Evolutionary conservation across 169 alveolate genomes (phyloP).

Genomic region (Plasmodium knowlesi): DNA sequence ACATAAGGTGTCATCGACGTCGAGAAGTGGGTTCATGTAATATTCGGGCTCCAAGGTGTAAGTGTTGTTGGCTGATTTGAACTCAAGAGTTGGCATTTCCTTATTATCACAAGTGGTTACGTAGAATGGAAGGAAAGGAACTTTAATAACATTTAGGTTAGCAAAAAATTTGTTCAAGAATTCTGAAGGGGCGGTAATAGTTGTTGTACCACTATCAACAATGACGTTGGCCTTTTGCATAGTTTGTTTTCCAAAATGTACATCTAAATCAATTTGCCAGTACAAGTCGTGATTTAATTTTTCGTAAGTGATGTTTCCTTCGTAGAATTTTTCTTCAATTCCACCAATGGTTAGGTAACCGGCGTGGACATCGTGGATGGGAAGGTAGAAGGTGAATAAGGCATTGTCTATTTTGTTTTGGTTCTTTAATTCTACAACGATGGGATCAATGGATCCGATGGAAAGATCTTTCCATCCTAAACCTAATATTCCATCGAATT

Average conservation of each 20-base stretch:
- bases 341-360: slow-evolving; percentile 74
- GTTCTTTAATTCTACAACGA: slow-evolving; percentile 55
- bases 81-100: slow-evolving; percentile 29
- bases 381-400: slow-evolving; percentile 53
- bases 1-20: slow-evolving; percentile 16
- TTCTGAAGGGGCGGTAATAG: slow-evolving; percentile 47
- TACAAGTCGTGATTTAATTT: slow-evolving; percentile 56
- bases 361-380: slow-evolving; percentile 5
- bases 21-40: slow-evolving; percentile 21
- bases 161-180: slow-evolving; percentile 34
- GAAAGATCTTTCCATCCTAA: slow-evolving; percentile 78
- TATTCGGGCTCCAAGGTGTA: slow-evolving; percentile 68
- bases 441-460: slow-evolving; percentile 36
- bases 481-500: slow-evolving; percentile 76
- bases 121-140: slow-evolving; percentile 57
- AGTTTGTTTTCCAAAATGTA: slow-evolving; percentile 14
- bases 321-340: slow-evolving; percentile 52
- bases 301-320: slow-evolving; percentile 53
- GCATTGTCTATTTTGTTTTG: slow-evolving; percentile 54
- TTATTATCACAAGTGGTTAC: slow-evolving; percentile 24
- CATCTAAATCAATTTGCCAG: slow-evolving; percentile 61
- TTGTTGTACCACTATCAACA: slow-evolving; percentile 72
- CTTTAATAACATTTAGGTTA: slow-evolving; percentile 11
- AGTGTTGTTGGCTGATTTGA: slow-evolving; percentile 6
- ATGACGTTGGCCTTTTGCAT: slow-evolving; percentile 32